These are phyloP conservation scores for Aspergillus latus DNA, from an alignment of 2,329 filamentous ascomycete genomes.

Conservation along the genomic window DNA sequence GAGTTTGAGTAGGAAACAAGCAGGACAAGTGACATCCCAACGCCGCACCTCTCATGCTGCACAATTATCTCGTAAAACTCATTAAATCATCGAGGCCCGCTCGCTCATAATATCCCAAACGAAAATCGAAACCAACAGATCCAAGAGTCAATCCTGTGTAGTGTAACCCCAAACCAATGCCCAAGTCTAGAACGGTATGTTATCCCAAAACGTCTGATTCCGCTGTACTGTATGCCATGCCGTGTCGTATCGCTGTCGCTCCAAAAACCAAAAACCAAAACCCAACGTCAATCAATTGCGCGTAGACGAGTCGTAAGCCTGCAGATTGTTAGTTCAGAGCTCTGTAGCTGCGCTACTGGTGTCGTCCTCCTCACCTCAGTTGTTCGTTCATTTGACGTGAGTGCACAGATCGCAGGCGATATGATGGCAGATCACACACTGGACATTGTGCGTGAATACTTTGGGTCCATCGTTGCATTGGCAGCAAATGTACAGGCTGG, in stretches of 20 bases:
- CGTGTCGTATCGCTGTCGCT: not conserved
- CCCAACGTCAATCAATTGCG: not conserved
- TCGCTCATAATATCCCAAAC: not conserved
- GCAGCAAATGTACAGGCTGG: constrained; percentile 41
- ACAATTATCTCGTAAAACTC: not conserved
- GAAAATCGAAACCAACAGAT: not conserved
- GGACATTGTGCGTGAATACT: constrained; percentile 33
- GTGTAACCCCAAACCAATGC: not conserved
- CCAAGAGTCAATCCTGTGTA: not conserved
- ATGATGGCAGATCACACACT: constrained; percentile 37
- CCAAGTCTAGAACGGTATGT: not conserved
- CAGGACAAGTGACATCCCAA: not conserved
- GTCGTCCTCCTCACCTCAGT: not conserved
- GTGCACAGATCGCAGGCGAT: constrained; percentile 30
- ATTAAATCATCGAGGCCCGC: not conserved
- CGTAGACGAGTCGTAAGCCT: not conserved
- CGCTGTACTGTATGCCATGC: not conserved
- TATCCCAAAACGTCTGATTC: not conserved
- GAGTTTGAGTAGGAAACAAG: not conserved
- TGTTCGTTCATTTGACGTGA: constrained; percentile 27
- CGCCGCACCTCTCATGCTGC: not conserved
- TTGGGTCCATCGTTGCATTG: constrained; percentile 41
- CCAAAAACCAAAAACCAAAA: not conserved
- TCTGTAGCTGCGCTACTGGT: not conserved
- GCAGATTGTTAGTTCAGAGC: not conserved